Evolutionary conservation across 805 yeast species (phyloP).

Genomic region (Zygotorulaspora sp.): DNA sequence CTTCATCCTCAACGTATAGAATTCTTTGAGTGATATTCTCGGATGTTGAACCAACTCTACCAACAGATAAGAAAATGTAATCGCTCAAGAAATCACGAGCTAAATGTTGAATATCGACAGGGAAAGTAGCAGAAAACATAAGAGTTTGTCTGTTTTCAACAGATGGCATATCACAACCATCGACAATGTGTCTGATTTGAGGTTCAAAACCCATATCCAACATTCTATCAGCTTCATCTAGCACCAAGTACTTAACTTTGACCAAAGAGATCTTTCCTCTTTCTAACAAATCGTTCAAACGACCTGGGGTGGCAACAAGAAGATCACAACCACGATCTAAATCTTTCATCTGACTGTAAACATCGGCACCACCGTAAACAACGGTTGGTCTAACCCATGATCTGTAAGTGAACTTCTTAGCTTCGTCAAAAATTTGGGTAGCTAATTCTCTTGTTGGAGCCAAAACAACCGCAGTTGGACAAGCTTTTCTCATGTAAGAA

Average conservation of each 20-base stretch:
- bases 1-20: slow-evolving; percentile 86
- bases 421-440: slow-evolving; percentile 93
- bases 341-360: slow-evolving; percentile 79
- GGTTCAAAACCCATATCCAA: slow-evolving; percentile 99
- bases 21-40: slow-evolving; percentile 96
- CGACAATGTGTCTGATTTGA: slow-evolving; percentile 96
- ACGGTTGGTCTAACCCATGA: slow-evolving; percentile 97
- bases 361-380: slow-evolving; percentile 98
- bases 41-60: slow-evolving; percentile 98
- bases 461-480: slow-evolving; percentile 90
- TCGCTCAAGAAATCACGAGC: slow-evolving; percentile 96
- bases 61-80: slow-evolving; percentile 93
- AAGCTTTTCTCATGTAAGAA: slow-evolving; percentile 66
- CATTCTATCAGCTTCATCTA: slow-evolving; percentile 99
- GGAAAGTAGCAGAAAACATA: slow-evolving; percentile 99
- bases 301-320: slow-evolving; percentile 98
- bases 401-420: slow-evolving; percentile 92
- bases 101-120: slow-evolving; percentile 91
- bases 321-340: slow-evolving; percentile 92
- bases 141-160: slow-evolving; percentile 90
- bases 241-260: slow-evolving; percentile 87
- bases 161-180: slow-evolving; percentile 96
- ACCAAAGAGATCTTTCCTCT: slow-evolving; percentile 88
- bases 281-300: slow-evolving; percentile 91
- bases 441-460: slow-evolving; percentile 99